Base-by-base conservation (phyloP, 495 filamentous ascomycete species). In the Penicillium coprophilum region DNA sequence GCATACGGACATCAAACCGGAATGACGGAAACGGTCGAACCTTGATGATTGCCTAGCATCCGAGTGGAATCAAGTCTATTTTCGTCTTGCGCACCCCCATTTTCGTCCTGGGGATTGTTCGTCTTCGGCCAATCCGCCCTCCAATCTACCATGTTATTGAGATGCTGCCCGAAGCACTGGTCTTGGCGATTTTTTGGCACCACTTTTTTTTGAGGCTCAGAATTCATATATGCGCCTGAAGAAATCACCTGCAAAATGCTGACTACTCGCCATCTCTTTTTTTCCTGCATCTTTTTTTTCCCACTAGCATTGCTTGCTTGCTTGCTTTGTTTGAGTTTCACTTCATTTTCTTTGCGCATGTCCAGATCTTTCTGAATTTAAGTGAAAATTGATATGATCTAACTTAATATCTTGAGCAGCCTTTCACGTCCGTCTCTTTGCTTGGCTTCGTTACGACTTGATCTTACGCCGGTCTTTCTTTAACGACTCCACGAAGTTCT, bases 401-500 rank as follows among this genome's bases (percentile, higher is more conserved):
- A 55, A 57, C 56, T 40, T 31, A 9, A 30, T 36, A 55, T 54
- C 9, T 32, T 34, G 52, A 60, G 56, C 46, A 64, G 60, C 53
- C 52, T 53, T 64, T 54, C 51, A 59, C 63, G 60, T 51, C 56
- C 56, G 45, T 71, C 61, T 58, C 58, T 61, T 67, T 54, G 52
- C 52, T 50, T 57, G 63, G 60, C 53, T 66, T 75, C 64, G 58
- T 73, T 66, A 68, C 65, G 67, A 64, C 64, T 71, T 68, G 69
- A 75, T 66, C 69, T 60, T 54, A 72, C 71, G 61, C 62, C 59
- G 59, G 67, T 72, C 71, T 67, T 57, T 71, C 60, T 53, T 75
- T 74, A 67, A 76, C 74, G 73, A 77, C 66, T 69, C 68, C 58
- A 65, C 73, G 71, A 76, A 71, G 49, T 68, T 64, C 50, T 38